phyloP scores from a whole-genome alignment of 768 basidiomycete species.

The Crepidotus variabilis region DNA sequence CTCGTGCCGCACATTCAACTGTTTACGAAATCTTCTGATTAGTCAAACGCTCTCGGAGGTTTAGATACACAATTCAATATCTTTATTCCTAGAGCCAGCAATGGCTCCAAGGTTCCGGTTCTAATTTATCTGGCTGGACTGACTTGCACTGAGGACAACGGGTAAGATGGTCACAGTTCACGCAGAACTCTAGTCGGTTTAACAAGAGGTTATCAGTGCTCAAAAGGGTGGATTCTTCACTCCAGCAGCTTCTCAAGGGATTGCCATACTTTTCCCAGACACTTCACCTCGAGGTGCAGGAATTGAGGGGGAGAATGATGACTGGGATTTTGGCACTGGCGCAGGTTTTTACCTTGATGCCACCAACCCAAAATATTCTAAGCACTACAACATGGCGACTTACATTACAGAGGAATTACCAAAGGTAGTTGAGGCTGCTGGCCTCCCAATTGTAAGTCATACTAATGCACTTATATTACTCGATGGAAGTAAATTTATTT shows the following conservation, averaged over 20 bases:
- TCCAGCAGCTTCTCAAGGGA: constrained; percentile 79
- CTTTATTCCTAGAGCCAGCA: constrained; percentile 70
- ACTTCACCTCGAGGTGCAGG: constrained; percentile 93
- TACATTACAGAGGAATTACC: constrained; percentile 86
- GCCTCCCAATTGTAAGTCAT: constrained; percentile 69
- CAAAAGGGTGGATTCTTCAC: constrained; percentile 92
- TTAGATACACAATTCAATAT: constrained; percentile 80
- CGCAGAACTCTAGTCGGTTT: background rate
- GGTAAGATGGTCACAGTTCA: constrained; percentile 37
- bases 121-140: constrained; percentile 88
- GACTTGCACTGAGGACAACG: constrained; percentile 92
- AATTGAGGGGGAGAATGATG: constrained; percentile 71
- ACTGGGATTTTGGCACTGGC: constrained; percentile 93
- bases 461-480: background rate
- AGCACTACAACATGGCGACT: constrained; percentile 86
- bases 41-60: constrained; percentile 73
- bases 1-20: no score
- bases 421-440: constrained; percentile 64
- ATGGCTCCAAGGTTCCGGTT: constrained; percentile 50
- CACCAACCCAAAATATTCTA: constrained; percentile 66
- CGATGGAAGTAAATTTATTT: no score
- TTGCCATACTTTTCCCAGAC: constrained; percentile 93
- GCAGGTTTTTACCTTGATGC: constrained; percentile 98
- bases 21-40: background rate
- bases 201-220: constrained; percentile 41